A percentile compares a stretch with the other conserved stretches of the same genome.
These are phyloP conservation scores for Phytophthora idaei DNA, from an alignment of 352 stramenopile species.

Conservation along the genomic window DNA sequence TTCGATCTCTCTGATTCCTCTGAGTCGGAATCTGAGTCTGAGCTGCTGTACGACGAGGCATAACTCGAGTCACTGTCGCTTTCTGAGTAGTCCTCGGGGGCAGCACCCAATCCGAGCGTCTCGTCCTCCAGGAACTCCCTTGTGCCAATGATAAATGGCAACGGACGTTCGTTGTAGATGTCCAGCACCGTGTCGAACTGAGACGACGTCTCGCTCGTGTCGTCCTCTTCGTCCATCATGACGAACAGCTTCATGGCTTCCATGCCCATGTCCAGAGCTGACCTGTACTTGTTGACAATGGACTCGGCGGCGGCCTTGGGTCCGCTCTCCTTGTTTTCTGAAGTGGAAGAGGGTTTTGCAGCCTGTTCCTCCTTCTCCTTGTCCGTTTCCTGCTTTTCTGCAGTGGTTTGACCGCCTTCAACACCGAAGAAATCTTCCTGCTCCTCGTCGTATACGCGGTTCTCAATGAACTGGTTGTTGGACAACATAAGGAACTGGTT, in stretches of 20 bases:
- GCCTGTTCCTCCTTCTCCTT: conserved; percentile 5
- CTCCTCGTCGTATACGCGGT: conserved; percentile 89
- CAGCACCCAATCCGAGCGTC: conserved; percentile 76
- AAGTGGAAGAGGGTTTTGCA: background rate
- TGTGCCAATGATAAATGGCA: conserved; percentile 90
- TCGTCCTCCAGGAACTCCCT: conserved; percentile 87
- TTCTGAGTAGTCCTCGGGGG: conserved; percentile 58
- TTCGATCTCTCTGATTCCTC: conserved; percentile 22
- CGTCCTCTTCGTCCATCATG: conserved; percentile 78
- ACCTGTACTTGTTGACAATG: conserved; percentile 76
- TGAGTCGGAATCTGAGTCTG: conserved; percentile 55
- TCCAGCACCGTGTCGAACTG: conserved; percentile 80
- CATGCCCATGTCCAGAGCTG: conserved; percentile 77
- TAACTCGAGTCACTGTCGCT: conserved; percentile 67
- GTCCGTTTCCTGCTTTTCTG: conserved; percentile 3
- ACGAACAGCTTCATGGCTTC: conserved; percentile 88
- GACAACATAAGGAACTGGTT: conserved; percentile 89
- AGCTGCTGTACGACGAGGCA: conserved; percentile 73
- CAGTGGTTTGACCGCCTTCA: conserved; percentile 18
- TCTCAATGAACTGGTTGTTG: conserved; percentile 91
- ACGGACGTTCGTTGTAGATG: conserved; percentile 88
- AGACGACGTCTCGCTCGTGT: conserved; percentile 54
- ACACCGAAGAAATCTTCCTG: conserved; percentile 71
- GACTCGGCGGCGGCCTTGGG: conserved; percentile 49
- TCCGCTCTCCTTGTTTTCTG: conserved; percentile 25